These are phyloP conservation scores for Sclerotinia glacialis DNA, from an alignment of 2,329 filamentous ascomycete genomes.

Conservation along the genomic window DNA sequence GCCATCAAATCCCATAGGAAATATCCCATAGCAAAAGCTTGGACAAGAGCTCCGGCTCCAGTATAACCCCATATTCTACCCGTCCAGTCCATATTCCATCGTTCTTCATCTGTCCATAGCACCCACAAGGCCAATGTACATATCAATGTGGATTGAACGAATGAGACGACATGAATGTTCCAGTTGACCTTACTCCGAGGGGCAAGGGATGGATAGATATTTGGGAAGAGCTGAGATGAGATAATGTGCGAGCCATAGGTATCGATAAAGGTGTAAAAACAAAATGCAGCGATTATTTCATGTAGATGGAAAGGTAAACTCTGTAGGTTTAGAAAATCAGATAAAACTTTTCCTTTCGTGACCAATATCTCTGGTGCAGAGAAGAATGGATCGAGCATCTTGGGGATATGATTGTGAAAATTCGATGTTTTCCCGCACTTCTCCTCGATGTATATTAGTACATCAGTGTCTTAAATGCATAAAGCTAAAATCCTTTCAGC, in stretches of 20 bases:
- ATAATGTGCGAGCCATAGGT: slow-evolving; percentile 63
- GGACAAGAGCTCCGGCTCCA: slow-evolving; percentile 66
- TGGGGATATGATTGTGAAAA: background rate
- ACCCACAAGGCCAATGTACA: slow-evolving; percentile 68
- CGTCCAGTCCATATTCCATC: slow-evolving; percentile 60
- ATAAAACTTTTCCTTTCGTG: background rate
- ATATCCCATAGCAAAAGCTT: slow-evolving; percentile 73
- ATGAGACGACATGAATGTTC: slow-evolving; percentile 79
- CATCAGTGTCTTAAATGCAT: too few species aligned
- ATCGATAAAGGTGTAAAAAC: slow-evolving; percentile 66
- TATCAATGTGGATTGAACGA: slow-evolving; percentile 70
- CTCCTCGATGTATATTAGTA: background rate
- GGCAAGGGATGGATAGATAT: slow-evolving; percentile 56
- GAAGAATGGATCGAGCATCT: background rate
- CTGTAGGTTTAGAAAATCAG: slow-evolving; percentile 28
- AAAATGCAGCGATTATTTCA: slow-evolving; percentile 64
- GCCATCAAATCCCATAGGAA: slow-evolving; percentile 76
- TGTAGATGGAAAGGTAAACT: slow-evolving; percentile 73
- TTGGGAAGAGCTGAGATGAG: slow-evolving; percentile 58
- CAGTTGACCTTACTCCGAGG: slow-evolving; percentile 66
- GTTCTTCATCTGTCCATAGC: slow-evolving; percentile 63
- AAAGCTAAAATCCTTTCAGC: background rate
- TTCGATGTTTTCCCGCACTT: background rate
- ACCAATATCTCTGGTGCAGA: background rate
- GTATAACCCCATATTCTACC: slow-evolving; percentile 75